Percentiles rank a stretch among this genome's conserved stretches.
phyloP scores from a whole-genome alignment of 2,329 filamentous ascomycete genomes.

The Ophiostoma tasmaniense region DNA sequence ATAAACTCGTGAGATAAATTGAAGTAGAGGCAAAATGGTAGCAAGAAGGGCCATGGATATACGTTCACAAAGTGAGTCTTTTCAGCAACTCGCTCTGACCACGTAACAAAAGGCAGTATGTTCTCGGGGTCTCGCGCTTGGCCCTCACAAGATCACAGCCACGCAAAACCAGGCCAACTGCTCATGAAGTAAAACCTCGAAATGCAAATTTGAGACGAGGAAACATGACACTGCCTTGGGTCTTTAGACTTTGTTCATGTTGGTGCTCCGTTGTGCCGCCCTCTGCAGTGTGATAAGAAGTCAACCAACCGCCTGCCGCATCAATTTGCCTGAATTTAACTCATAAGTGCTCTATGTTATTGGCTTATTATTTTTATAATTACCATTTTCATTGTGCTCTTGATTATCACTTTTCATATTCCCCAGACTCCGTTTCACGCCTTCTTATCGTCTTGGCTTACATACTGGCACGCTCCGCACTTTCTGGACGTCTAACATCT shows the following conservation, averaged over 20 bases:
- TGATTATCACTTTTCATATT: neutral
- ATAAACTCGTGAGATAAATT: too few species aligned
- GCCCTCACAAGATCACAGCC: neutral
- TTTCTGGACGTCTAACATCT: neutral
- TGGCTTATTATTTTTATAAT: neutral
- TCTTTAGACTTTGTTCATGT: neutral
- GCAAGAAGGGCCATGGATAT: too few species aligned
- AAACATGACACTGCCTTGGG: neutral
- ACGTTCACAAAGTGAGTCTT: too few species aligned
- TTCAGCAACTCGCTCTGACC: too few species aligned
- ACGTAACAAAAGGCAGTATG: neutral
- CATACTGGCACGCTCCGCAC: neutral
- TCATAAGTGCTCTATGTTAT: neutral
- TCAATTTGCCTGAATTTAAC: neutral
- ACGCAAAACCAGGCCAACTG: neutral
- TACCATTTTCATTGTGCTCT: neutral
- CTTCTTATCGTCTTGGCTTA: neutral
- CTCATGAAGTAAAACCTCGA: neutral
- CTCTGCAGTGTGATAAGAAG: neutral
- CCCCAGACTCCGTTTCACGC: neutral
- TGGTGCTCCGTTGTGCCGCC: neutral
- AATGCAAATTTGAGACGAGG: neutral
- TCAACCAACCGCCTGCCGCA: neutral
- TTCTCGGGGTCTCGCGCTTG: neutral
- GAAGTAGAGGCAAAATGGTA: too few species aligned